phyloP scores from a whole-genome alignment of 371 early-diverging fungal species.

The Mucor irregularis region DNA sequence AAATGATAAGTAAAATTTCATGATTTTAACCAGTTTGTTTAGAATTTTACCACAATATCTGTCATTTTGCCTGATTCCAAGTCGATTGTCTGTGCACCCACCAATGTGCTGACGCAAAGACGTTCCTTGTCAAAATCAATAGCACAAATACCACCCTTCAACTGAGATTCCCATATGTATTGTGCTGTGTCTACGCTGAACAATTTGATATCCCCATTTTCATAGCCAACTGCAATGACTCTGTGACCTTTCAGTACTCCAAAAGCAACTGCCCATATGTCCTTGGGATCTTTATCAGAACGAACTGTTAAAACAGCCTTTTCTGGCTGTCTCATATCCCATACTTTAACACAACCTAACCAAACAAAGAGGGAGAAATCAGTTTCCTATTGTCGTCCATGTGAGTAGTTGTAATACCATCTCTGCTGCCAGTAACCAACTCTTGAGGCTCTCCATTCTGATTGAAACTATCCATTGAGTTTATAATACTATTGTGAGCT shows the following conservation, averaged over 20 bases:
- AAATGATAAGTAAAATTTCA: background rate
- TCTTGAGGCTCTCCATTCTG: conserved; percentile 56
- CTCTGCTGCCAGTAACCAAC: conserved; percentile 74
- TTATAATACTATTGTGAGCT: conserved; percentile 78
- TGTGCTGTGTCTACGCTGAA: conserved; percentile 67
- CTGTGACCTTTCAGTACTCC: conserved; percentile 15
- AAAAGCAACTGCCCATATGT: conserved; percentile 75
- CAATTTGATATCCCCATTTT: conserved; percentile 77
- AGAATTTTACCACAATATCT: conserved; percentile 6
- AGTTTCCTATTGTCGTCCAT: background rate
- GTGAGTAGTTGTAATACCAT: conserved; percentile 51
- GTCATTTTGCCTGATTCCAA: conserved; percentile 9
- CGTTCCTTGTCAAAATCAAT: conserved; percentile 14
- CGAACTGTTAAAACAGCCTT: conserved; percentile 63
- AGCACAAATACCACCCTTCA: conserved; percentile 67
- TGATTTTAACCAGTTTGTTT: background rate
- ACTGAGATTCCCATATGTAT: conserved; percentile 73
- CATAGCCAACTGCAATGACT: conserved; percentile 72
- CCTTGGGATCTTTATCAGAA: conserved; percentile 53
- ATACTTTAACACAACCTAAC: conserved; percentile 75
- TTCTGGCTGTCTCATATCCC: conserved; percentile 76
- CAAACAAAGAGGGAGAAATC: background rate
- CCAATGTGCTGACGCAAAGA: conserved; percentile 16
- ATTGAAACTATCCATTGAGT: conserved; percentile 72
- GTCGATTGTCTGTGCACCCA: conserved; percentile 17